A percentile compares a stretch with the other conserved stretches of the same genome.
Evolutionary conservation across 306 rosid species (phyloP).

Genomic region (Carpinus viminea): DNA sequence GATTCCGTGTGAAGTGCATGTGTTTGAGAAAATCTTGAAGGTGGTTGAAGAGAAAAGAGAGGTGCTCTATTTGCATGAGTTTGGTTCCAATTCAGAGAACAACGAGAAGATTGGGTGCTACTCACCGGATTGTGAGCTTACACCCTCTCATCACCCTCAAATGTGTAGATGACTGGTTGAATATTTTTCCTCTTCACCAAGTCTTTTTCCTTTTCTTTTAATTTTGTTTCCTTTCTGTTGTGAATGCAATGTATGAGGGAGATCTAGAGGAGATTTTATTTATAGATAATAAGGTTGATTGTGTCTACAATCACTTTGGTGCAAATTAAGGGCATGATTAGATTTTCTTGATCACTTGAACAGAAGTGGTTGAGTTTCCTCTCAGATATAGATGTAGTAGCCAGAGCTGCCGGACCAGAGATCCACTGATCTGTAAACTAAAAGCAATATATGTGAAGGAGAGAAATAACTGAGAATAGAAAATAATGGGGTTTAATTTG

Average conservation of each 20-base stretch:
- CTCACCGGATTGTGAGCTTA: conserved; percentile 44
- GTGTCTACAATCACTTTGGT: background rate
- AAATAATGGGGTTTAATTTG: too few relatives aligned
- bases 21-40: conserved; percentile 62
- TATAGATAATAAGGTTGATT: background rate
- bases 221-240: background rate
- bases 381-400: background rate
- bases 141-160: conserved; percentile 66
- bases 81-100: conserved; percentile 30
- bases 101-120: conserved; percentile 35
- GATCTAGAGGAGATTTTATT: background rate
- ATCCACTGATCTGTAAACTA: too few relatives aligned
- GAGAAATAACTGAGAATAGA: too few relatives aligned
- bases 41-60: conserved; percentile 49
- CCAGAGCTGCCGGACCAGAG: too few relatives aligned
- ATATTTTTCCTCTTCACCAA: background rate
- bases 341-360: background rate
- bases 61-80: conserved; percentile 28
- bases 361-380: background rate
- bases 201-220: background rate
- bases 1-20: conserved; percentile 58
- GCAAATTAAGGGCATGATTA: background rate
- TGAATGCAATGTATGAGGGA: background rate
- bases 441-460: too few relatives aligned
- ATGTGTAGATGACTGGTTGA: conserved; percentile 45